Base-by-base conservation (phyloP, 306 rosid species). In the Senna siamea region DNA sequence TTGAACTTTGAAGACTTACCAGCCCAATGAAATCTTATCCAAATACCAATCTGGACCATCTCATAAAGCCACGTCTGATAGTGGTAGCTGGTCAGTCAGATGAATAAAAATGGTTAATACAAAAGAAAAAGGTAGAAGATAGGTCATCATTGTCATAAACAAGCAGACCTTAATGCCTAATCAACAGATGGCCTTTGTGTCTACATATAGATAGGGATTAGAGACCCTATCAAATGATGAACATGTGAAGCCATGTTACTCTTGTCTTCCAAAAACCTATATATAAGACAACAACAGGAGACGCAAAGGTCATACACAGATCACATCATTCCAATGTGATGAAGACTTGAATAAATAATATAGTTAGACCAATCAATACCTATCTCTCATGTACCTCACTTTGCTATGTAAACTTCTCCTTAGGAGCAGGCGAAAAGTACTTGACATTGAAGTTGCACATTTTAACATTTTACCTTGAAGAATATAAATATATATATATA, bases 181-280 rank as follows among this genome's bases (percentile, higher is more conserved):
- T 74, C 57, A 63, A 69, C 57, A 70, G 56, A 68, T 56, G 76
- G 58, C 43, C 20, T 70, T 72, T 46, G 67, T 72, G 2, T 63
- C 59, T 71, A 66, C 47, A 61, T 77, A 64, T 58, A 68, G 77
- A 75, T 26, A 26, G 30, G 1, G 30, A 26, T 26, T 48, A 80
- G 40, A 57, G 80, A 77, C 69, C 65, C 57, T 60, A 37, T 60
- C 23, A 77, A 76, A 63, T 65, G 44, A 73, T 79, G 43, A 56
- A 72, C 89, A 78, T 79, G 90, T 88, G 86, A 76, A 15, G 66
- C 87, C 94, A 88, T 78, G 97, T 26, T 85, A 83, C 89, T 77
- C 78, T 77, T 79, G 89, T 82, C 80, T 63, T 73, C 6, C n/a
- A 17, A 62, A 58, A 41, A 30, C 47, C 57, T 30, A 18, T 41